Base-by-base conservation (phyloP, 2,329 filamentous ascomycete species). In the Pseudovirgaria hyperparasitica region DNA sequence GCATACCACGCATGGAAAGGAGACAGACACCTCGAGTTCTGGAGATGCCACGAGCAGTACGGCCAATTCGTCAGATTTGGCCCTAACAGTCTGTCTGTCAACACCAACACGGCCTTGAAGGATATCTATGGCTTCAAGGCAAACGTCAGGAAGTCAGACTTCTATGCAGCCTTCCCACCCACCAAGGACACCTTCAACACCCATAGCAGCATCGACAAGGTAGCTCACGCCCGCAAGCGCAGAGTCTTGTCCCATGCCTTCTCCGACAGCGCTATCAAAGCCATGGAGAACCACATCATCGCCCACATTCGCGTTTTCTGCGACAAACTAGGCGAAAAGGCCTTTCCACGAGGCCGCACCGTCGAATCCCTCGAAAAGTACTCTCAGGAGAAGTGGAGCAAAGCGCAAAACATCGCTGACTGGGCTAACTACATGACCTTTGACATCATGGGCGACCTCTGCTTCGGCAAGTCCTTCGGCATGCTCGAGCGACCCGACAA, bases 11-110 rank as follows among this genome's bases (percentile, higher is more conserved):
- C 78, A 25, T 80, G 74, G 54, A 76, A 71, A 42, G 81, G 80
- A 27, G 74, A 80, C 38, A 67, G 79, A 2, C 80, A 86, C 45
- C 64, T 86, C 11, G 72, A 79, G 43, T 75, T 84, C 42, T 74
- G 74, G 58, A 62, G 67, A 16, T 62, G 76, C 39, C 82, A 92
- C 49, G 58, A 75, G 39, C 65, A 67, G 45, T 85, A 92, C 43
- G 80, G 79, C 2, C 35, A 37, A n/a, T 51, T 73, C 26, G 77
- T 87, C n/a, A 78, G 82, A 16, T 81, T 78, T 38, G 79, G 78
- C 0, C 82, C 82, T 23, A 82, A 84, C 51, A 72, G 70, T 33
- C 58, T 92, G 22, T 82, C 76, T 1, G 71, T 92, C 58, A 87
- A 90, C 62, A 76, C 72, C 29, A 68, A 67, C 34, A 65, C 41